Evolutionary conservation across 768 basidiomycete genomes (phyloP), one percentile per base, ranked within the genome.

Genomic region (Ramaria rubella): DNA sequence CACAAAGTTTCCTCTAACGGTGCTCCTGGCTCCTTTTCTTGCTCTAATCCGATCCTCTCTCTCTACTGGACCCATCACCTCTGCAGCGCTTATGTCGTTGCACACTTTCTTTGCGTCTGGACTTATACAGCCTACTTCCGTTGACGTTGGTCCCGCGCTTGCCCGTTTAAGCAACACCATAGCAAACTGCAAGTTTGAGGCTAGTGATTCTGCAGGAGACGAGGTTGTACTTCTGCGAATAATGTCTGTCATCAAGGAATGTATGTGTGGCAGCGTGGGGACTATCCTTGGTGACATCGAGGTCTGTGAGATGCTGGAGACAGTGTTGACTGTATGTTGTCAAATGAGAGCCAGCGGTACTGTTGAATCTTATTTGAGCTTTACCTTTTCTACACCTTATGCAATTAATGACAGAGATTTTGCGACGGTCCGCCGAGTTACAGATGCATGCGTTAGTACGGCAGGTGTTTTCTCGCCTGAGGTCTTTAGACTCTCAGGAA

Each of bases 291-390:
- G 90, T 26, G 95, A 99, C 64, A 81, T 96, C 52, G 92, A 94
- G 67, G 86, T 98, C 15, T 99, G 96, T 67, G 96, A 97, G 72
- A 94, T 99, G 87, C 75, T 99, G 63, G 96, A 99, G 70, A 95
- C 94, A 1, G 95, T 97, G 4, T 71, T 99, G 62, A 95, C 94
- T 11, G 97, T 95, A 49, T 93, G 94, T 62, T 97, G 95, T 69
- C 90, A 97, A 68, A 94, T 96, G 82, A 79, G 96, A 54, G 75
- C 97, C n/a, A 90, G 90, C 64, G 94, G 94, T 95, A 63, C 60
- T 88, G 76, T n/a, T 48, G 21, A 42, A 59, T 51, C 49, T 34
- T 26, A 50, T 31, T n/a, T 15, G 26, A 30, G 17, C 26, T 14
- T 34, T 8, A 19, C 26, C 15, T 34, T 8, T 44, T 19, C 30